These are phyloP conservation scores for Exidia glandulosa DNA, from an alignment of 768 basidiomycete species.

Conservation along the genomic window DNA sequence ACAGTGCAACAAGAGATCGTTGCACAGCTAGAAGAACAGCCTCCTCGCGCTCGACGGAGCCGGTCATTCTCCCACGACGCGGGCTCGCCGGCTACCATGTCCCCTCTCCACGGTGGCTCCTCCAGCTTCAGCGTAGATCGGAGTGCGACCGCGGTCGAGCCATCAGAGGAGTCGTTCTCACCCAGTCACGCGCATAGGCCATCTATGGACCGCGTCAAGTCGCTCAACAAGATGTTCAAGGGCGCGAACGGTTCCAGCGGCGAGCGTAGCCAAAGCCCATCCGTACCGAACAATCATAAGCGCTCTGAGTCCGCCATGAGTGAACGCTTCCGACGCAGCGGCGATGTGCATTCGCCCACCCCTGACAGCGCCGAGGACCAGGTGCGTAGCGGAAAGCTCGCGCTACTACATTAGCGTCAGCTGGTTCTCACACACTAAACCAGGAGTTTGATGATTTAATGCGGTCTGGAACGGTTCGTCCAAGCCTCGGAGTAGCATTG, in stretches of 20 bases:
- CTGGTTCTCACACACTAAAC: neutral
- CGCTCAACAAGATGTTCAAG: neutral
- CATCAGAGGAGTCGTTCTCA: neutral
- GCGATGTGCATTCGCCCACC: conserved; percentile 1
- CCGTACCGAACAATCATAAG: neutral
- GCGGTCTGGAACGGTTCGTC: too few relatives aligned
- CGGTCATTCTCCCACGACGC: conserved; percentile 7
- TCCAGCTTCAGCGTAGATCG: conserved; percentile 1
- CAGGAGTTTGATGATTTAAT: conserved; percentile 89
- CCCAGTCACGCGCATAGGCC: neutral
- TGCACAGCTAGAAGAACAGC: conserved; percentile 33
- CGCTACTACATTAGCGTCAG: neutral
- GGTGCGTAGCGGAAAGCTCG: neutral
- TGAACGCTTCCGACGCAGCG: conserved; percentile 1
- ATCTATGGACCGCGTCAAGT: neutral
- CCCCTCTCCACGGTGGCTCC: neutral
- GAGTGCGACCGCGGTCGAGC: neutral
- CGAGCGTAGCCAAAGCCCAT: neutral
- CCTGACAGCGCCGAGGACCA: conserved; percentile 3
- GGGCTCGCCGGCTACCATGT: neutral
- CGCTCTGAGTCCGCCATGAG: neutral
- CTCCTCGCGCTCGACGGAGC: conserved; percentile 8
- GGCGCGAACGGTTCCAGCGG: neutral
- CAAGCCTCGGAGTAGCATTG: too few relatives aligned
- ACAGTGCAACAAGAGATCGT: conserved; percentile 75